Percentiles rank a stretch among this genome's conserved stretches.
phyloP scores from a whole-genome alignment of 2,329 filamentous ascomycete species.

The Biscogniauxia sp. region DNA sequence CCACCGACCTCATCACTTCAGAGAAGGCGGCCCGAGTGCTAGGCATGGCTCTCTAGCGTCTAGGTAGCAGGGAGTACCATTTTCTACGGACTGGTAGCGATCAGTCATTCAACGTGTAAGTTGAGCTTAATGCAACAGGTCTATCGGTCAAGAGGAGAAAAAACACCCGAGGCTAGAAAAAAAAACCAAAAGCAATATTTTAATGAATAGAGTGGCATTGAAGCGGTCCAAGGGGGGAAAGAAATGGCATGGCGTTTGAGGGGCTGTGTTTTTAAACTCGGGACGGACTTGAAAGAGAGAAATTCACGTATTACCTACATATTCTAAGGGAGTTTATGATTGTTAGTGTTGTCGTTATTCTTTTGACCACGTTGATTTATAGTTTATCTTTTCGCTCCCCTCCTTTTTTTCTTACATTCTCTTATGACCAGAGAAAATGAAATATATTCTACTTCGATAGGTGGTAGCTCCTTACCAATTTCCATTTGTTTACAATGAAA shows the following conservation, averaged over 20 bases:
- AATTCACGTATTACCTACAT: background rate
- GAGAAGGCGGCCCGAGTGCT: conserved; percentile 31
- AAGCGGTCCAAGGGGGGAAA: background rate
- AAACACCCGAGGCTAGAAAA: background rate
- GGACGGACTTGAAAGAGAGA: background rate
- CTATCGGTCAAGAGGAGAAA: background rate
- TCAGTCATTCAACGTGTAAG: background rate
- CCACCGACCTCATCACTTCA: conserved; percentile 27
- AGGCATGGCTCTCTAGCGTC: conserved; percentile 31
- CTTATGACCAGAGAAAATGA: too few relatives aligned
- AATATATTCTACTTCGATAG: too few relatives aligned
- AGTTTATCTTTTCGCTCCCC: too few relatives aligned
- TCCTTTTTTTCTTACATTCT: too few relatives aligned
- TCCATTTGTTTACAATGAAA: too few relatives aligned
- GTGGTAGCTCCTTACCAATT: too few relatives aligned
- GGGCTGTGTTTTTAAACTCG: background rate
- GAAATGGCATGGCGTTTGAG: background rate
- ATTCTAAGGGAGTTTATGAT: background rate
- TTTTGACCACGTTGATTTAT: too few relatives aligned
- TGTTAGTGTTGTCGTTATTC: too few relatives aligned
- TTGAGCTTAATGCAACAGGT: background rate
- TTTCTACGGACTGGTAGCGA: background rate
- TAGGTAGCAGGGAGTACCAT: conserved; percentile 1
- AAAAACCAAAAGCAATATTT: background rate
- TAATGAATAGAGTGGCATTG: background rate